Base-by-base conservation (phyloP, 2,329 filamentous ascomycete species). In the Colletotrichum sansevieriae region DNA sequence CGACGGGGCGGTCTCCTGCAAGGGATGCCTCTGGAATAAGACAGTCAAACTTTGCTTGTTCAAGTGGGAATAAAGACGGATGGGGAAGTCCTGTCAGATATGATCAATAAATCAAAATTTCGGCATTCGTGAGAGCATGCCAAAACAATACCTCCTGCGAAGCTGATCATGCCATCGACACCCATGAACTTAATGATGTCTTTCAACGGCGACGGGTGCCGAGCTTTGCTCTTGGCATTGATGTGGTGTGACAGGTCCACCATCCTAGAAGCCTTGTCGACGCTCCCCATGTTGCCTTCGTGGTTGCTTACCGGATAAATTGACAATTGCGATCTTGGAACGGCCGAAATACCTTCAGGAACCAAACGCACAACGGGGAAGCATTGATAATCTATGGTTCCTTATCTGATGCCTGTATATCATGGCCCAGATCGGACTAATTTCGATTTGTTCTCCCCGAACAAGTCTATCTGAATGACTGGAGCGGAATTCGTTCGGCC, bases 121-220 rank as follows among this genome's bases (percentile, higher is more conserved):
- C 13, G 12, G 4, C 22, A 3, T 7, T 5, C 29, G 2, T 10
- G 9, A 33, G 25, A 29, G 7, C 25, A 6, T 29, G 7, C 25
- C 25, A 29, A 29, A 29, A 29, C 25, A 33, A 2, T 51, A 52
- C 76, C 76, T 70, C 76, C 76, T 2, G 76, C 76, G 5, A 77
- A 63, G 58, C 74, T 76, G 33, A 78, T 74, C 77, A 78, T 78
- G 13, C 75, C 76, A 63, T 78, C 76, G n/a, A 73, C 71, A 1
- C 63, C 73, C 76, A 78, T 78, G n/a, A 72, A 77, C 61, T 75
- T 74, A 65, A 78, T 74, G 22, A 78, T 78, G 43, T 78, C 76
- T 56, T 78, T 78, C 4, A 78, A 68, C 1, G 77, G 77, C 7
- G 74, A 76, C 0, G 75, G 75, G 56, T 78, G 76, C 0, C 77